These are phyloP conservation scores for Gastrodia elata DNA, from an alignment of 106 monocot genomes.

Conservation along the genomic window DNA sequence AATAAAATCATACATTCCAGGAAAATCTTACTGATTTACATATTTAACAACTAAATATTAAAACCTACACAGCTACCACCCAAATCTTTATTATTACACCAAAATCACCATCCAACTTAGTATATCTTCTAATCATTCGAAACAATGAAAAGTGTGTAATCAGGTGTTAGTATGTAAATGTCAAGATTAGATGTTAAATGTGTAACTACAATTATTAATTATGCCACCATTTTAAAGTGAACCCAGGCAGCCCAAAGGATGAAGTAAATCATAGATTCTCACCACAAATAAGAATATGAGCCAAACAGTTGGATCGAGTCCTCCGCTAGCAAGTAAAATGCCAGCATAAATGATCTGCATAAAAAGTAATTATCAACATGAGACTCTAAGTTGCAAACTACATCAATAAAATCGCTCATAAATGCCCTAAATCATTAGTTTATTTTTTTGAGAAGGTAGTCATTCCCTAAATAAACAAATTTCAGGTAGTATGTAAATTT, in stretches of 20 bases:
- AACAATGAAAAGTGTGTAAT: no score
- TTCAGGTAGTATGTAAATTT: no score
- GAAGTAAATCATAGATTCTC: not conserved
- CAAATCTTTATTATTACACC: no score
- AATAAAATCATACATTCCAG: not conserved
- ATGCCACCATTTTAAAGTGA: no score
- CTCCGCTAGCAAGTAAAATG: slow-evolving; percentile 68
- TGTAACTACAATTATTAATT: no score
- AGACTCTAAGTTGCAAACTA: not conserved
- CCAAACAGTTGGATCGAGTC: slow-evolving; percentile 60
- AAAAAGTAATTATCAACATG: not conserved
- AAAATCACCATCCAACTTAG: no score
- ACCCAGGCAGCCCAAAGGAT: no score
- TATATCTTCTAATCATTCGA: no score
- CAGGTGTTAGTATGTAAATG: not conserved
- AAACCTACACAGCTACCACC: not conserved
- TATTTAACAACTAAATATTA: not conserved
- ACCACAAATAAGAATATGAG: slow-evolving; percentile 86
- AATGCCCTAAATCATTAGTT: no score
- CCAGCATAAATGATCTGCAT: slow-evolving; percentile 80
- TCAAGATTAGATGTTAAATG: no score
- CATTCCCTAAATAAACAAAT: no score
- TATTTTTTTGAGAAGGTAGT: no score
- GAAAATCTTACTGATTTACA: not conserved
- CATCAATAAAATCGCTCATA: not conserved